Conservation (phyloP, 2,329 filamentous ascomycete species). For the Fusarium brevicatenulatum region DNA sequence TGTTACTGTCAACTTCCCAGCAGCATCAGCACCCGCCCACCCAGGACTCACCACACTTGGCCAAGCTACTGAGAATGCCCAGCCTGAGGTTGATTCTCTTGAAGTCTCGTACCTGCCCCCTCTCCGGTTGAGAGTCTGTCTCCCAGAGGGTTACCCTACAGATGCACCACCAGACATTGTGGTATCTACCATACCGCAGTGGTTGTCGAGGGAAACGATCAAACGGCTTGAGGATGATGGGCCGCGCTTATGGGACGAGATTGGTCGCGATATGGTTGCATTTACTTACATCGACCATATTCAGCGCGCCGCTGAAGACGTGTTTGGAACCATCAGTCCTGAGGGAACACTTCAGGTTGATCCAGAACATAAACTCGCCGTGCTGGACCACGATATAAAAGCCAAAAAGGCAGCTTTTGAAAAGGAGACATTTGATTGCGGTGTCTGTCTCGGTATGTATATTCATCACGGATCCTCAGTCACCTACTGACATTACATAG, state of each 20-base stretch:
- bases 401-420: slow-evolving; percentile 81
- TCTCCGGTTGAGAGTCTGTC: slow-evolving; percentile 61
- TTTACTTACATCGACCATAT: slow-evolving; percentile 73
- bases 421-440: slow-evolving; percentile 86
- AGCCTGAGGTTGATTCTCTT: slow-evolving; percentile 56
- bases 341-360: slow-evolving; percentile 62
- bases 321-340: slow-evolving; percentile 66
- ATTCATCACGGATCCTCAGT: neutral
- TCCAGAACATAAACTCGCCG: slow-evolving; percentile 70
- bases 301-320: slow-evolving; percentile 66
- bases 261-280: slow-evolving; percentile 67
- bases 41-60: slow-evolving; percentile 14
- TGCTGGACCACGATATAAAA: slow-evolving; percentile 82
- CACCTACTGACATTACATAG: slow-evolving; percentile 50
- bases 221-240: slow-evolving; percentile 62
- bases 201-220: slow-evolving; percentile 64
- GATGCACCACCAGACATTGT: slow-evolving; percentile 60
- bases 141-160: slow-evolving; percentile 69
- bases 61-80: slow-evolving; percentile 21
- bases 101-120: slow-evolving; percentile 68
- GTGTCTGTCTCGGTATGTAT: slow-evolving; percentile 75
- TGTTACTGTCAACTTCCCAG: slow-evolving; percentile 67
- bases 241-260: slow-evolving; percentile 68
- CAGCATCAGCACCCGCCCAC: slow-evolving; percentile 47
- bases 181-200: slow-evolving; percentile 65